Base-by-base conservation (phyloP, 23 red algal genomes). In the Gracilaria domingensis region DNA sequence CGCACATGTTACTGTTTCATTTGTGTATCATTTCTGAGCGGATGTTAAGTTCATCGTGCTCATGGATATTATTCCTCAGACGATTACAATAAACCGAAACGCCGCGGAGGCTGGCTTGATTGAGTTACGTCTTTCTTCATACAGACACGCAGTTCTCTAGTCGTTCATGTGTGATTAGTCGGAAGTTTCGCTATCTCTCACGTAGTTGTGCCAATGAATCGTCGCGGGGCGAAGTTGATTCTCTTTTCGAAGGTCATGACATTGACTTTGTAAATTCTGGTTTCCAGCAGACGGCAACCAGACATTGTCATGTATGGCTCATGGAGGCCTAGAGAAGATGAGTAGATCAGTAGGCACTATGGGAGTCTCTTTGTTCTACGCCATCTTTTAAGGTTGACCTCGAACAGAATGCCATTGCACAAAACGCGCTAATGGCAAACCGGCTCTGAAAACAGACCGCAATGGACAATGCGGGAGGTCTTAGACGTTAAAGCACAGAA, bases 31-130 rank as follows among this genome's bases (percentile, higher is more conserved):
- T 2, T 36, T 69, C 64, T 13, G 32, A 69, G 64, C 30, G 12
- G 16, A 69, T 69, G 28, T 2, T 30, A 16, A 7, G 28, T 36
- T 37, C 64, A 69, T 32, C 9, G 33, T 20, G 9, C 29, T 69
- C 30, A 37, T 69, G 32, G 32, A 36, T 37, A 34, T 7, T 37
- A 25, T 69, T 69, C 42, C 40, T 77, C 38, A 49, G 45, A 26
- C 23, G 23, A 20, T 29, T 77, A 20, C 72, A 77, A 30, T 77
- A 74, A 61, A 85, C 60, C 23, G 65, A 75, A 87, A 45, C 51
- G 13, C 69, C 84, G 84, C 84, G 61, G 84, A 87, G 84, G 84
- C 84, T 87, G 84, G 84, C 84, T 75, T 87, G 45, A 55, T 75
- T 38, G 66, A 47, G 74, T 38, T 51, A 16, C 35, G 12, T 79